Conservation (phyloP, 768 basidiomycete genomes). For the Pleurotus citrinopileatus region DNA sequence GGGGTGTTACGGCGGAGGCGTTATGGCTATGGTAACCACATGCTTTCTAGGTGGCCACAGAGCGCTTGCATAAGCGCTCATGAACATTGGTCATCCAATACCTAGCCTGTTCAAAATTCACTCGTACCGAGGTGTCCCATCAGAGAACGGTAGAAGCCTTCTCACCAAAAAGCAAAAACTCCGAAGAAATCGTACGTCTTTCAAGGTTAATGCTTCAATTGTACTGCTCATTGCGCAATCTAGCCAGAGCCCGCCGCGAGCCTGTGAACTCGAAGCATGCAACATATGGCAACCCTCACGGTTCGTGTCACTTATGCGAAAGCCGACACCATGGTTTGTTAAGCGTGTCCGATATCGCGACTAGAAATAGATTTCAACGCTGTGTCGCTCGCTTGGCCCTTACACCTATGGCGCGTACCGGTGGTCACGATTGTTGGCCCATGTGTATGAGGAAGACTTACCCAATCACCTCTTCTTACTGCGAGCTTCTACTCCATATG, state of each 20-base stretch:
- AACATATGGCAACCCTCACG: neutral
- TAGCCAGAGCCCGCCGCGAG: neutral
- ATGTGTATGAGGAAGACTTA: neutral
- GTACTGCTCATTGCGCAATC: neutral
- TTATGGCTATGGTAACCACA: too few relatives aligned
- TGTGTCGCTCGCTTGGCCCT: neutral
- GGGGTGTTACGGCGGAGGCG: too few relatives aligned
- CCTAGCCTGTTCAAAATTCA: too few relatives aligned
- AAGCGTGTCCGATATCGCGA: neutral
- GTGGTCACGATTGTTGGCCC: neutral
- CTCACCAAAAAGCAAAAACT: too few relatives aligned
- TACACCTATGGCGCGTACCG: neutral
- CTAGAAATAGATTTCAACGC: neutral
- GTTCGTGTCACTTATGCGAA: neutral
- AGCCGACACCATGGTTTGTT: neutral
- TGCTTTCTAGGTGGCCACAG: too few relatives aligned
- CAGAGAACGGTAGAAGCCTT: too few relatives aligned
- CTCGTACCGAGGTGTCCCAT: too few relatives aligned
- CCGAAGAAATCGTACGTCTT: neutral
- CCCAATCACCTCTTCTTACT: neutral
- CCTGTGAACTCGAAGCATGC: neutral
- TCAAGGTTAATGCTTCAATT: neutral
- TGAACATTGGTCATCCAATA: too few relatives aligned
- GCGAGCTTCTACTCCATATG: neutral
- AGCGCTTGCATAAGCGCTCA: too few relatives aligned